phyloP scores from a whole-genome alignment of 768 basidiomycete species.

The Lactarius quietus region DNA sequence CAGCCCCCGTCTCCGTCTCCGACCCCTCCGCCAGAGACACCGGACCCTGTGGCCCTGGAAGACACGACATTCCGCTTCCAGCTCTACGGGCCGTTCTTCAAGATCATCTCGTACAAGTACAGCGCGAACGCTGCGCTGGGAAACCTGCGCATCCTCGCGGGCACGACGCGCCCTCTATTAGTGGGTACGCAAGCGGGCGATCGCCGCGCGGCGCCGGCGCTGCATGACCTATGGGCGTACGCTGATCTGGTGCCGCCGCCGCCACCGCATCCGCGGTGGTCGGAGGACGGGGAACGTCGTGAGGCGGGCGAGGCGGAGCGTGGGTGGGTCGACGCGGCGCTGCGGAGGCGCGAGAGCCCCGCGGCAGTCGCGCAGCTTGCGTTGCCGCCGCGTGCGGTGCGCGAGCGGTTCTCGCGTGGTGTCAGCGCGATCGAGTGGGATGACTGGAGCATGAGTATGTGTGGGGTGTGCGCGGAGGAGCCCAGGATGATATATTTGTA shows the following conservation, averaged over 20 bases:
- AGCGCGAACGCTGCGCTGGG: slow-evolving; percentile 12
- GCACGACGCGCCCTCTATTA: slow-evolving; percentile 16
- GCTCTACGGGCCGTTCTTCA: slow-evolving; percentile 22
- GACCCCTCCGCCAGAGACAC: background rate
- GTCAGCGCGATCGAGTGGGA: slow-evolving; percentile 23
- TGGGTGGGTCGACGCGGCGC: slow-evolving; percentile 22
- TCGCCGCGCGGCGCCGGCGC: slow-evolving; percentile 12
- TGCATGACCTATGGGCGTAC: slow-evolving; percentile 24
- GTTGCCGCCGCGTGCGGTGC: slow-evolving; percentile 14
- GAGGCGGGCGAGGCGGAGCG: slow-evolving; percentile 24
- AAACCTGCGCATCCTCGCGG: slow-evolving; percentile 19
- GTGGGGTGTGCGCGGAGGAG: slow-evolving; percentile 17
- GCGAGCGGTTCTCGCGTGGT: slow-evolving; percentile 17
- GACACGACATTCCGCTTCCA: slow-evolving; percentile 27
- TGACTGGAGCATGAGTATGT: slow-evolving; percentile 24
- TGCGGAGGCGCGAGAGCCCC: slow-evolving; percentile 12
- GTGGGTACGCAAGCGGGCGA: slow-evolving; percentile 19
- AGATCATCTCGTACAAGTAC: slow-evolving; percentile 22
- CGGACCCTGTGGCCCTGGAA: slow-evolving; percentile 2
- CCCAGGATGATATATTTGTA: slow-evolving; percentile 22
- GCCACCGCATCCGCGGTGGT: slow-evolving; percentile 16
- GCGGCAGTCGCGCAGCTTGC: slow-evolving; percentile 22
- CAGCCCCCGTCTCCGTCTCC: background rate
- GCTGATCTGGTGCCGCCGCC: slow-evolving; percentile 18
- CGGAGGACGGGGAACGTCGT: slow-evolving; percentile 20